Evolutionary conservation across 192 early-diverging fungal genomes (phyloP).

Genomic region (Coemansia sp.): DNA sequence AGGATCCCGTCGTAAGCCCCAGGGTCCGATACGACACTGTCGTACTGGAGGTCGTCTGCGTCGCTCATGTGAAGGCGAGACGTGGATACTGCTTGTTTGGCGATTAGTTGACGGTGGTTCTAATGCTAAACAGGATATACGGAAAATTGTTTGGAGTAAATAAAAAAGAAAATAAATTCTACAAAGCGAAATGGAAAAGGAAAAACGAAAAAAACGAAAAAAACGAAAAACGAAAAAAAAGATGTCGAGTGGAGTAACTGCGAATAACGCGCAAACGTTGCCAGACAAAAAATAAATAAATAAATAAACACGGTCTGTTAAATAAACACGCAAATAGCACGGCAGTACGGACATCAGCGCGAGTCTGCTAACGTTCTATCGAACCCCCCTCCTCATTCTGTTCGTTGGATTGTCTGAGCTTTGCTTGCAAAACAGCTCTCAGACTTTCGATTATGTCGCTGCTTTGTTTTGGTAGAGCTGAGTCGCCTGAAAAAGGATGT

Average conservation of each 20-base stretch:
- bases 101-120: no score
- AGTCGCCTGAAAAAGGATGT: neutral
- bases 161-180: constrained; percentile 5
- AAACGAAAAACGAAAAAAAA: neutral
- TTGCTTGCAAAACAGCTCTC: neutral
- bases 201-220: neutral
- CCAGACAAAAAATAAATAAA: neutral
- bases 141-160: neutral
- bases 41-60: constrained; percentile 37
- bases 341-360: neutral
- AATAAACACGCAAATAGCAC: neutral
- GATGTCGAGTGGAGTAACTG: no score
- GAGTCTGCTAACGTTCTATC: neutral
- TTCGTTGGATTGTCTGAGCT: neutral
- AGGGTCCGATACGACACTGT: constrained; percentile 46
- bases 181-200: constrained; percentile 3
- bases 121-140: neutral
- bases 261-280: neutral
- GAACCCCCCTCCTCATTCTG: neutral
- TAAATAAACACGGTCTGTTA: neutral
- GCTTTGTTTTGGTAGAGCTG: neutral
- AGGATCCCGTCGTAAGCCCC: constrained; percentile 21
- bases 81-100: neutral
- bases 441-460: neutral
- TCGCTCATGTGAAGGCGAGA: constrained; percentile 24